Conservation (phyloP, 129 eudicot genomes). For the Helichrysum umbraculigerum region DNA sequence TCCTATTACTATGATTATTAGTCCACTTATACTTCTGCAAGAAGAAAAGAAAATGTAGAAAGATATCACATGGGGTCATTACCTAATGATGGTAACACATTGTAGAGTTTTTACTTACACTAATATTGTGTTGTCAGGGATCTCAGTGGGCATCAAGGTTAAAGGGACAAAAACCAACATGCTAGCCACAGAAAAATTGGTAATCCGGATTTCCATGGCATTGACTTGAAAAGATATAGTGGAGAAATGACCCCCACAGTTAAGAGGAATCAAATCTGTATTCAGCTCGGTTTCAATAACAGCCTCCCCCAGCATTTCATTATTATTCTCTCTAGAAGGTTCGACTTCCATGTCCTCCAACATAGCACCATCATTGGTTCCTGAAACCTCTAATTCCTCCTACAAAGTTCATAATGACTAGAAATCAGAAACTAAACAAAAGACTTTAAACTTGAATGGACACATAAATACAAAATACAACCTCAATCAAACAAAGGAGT, state of each 20-base stretch:
- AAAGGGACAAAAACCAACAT: slow-evolving; percentile 85
- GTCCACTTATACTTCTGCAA: slow-evolving; percentile 69
- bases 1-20: slow-evolving; percentile 64
- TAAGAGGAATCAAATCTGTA: slow-evolving; percentile 7
- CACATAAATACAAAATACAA: not conserved
- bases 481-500: not conserved
- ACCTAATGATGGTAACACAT: slow-evolving; percentile 2
- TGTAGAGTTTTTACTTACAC: slow-evolving; percentile 62
- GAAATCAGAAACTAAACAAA: not conserved
- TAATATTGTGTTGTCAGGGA: slow-evolving; percentile 87
- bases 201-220: slow-evolving; percentile 53
- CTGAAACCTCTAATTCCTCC: slow-evolving; percentile 26
- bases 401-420: slow-evolving; percentile 13
- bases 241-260: slow-evolving; percentile 62
- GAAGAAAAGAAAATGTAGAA: not conserved
- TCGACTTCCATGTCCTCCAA: slow-evolving; percentile 17
- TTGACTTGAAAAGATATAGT: slow-evolving; percentile 48
- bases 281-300: slow-evolving; percentile 4
- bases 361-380: slow-evolving; percentile 16
- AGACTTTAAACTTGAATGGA: not conserved
- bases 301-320: not conserved
- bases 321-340: slow-evolving; percentile 13
- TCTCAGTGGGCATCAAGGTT: slow-evolving; percentile 99
- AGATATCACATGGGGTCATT: not conserved
- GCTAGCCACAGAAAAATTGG: slow-evolving; percentile 66